phyloP scores from a whole-genome alignment of 2,329 filamentous ascomycete genomes.

The Fusarium mexicanum region DNA sequence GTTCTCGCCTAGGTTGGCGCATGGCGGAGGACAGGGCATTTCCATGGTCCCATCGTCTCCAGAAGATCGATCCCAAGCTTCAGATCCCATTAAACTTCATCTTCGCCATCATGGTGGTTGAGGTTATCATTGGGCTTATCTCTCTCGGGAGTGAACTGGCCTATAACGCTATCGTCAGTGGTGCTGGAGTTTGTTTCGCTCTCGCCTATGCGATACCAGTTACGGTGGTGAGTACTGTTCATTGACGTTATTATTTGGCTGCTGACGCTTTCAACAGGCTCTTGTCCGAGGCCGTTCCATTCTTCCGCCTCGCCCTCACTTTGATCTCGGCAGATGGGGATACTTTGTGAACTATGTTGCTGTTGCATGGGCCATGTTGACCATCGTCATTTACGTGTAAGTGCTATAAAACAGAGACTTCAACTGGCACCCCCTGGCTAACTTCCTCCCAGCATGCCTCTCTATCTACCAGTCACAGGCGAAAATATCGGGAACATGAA shows the following conservation, averaged over 20 bases:
- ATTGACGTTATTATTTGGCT: accelerated
- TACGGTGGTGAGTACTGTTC: not conserved
- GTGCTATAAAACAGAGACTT: not conserved
- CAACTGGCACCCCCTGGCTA: accelerated
- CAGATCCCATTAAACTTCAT: constrained; percentile 12
- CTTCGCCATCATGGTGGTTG: not conserved
- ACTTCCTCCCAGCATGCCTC: not conserved
- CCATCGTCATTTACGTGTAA: constrained; percentile 2
- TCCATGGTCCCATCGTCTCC: constrained; percentile 1
- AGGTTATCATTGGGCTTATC: constrained; percentile 9
- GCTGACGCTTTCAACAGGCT: not conserved
- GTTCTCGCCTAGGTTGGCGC: constrained; percentile 19
- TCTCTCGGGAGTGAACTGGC: constrained; percentile 10
- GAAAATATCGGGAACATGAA: constrained; percentile 22
- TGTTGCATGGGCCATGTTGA: constrained; percentile 4
- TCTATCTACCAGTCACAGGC: constrained; percentile 4
- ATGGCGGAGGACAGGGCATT: constrained; percentile 21
- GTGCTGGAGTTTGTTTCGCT: not conserved
- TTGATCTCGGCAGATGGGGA: constrained; percentile 15
- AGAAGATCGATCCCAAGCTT: not conserved
- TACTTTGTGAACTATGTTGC: constrained; percentile 3
- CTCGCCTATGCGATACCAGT: constrained; percentile 15
- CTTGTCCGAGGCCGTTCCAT: constrained; percentile 1
- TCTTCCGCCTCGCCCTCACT: constrained; percentile 1
- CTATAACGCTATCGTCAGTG: constrained; percentile 17